These are phyloP conservation scores for Solanum bulbocastanum DNA, from an alignment of 257 asterid species.

Conservation along the genomic window DNA sequence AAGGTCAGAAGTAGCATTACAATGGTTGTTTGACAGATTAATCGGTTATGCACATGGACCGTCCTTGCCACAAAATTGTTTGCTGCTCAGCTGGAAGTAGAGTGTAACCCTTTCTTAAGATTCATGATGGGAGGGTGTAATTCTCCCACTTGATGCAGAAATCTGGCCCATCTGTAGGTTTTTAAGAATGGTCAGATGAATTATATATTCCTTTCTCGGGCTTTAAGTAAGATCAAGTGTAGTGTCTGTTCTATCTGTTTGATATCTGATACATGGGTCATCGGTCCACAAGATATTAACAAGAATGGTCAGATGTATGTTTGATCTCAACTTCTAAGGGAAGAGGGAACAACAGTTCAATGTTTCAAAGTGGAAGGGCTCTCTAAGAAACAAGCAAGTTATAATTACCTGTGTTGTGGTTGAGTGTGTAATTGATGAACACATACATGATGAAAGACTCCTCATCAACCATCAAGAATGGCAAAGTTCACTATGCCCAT, in stretches of 20 bases:
- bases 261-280: neutral
- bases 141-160: neutral
- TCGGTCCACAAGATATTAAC: neutral
- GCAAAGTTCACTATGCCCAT: neutral
- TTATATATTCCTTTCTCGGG: neutral
- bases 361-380: neutral
- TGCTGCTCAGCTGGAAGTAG: neutral
- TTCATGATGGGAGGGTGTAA: no score
- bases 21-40: neutral
- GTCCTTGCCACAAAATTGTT: neutral
- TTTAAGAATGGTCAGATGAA: neutral
- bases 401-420: neutral
- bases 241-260: neutral
- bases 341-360: neutral
- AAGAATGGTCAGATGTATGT: neutral
- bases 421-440: neutral
- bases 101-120: neutral
- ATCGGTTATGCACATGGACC: neutral
- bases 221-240: neutral
- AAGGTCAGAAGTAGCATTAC: slow-evolving; percentile 1
- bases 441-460: neutral
- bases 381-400: neutral
- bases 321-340: neutral
- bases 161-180: neutral
- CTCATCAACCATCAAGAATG: neutral